Conservation (phyloP, 129 eudicot genomes). For the Chrysanthemum lavandulifolium region DNA sequence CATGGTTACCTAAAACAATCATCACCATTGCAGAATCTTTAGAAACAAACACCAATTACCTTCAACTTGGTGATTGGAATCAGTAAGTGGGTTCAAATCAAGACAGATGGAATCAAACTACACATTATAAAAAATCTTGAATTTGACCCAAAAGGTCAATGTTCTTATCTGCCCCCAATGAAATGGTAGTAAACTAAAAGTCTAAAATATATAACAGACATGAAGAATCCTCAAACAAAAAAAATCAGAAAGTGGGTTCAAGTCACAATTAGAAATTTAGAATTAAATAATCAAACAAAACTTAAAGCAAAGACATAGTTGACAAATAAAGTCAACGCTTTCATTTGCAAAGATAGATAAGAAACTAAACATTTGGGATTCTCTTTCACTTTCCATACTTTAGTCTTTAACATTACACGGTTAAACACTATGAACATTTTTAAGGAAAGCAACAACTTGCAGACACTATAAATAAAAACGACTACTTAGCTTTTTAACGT, state of each 20-base stretch:
- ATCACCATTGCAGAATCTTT: background rate
- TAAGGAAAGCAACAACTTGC: conserved; percentile 24
- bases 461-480: conserved; percentile 1
- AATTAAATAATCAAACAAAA: background rate
- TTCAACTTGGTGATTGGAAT: conserved; percentile 22
- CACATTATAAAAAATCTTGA: background rate
- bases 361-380: conserved; percentile 34
- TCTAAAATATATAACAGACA: conserved; percentile 8
- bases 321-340: conserved; percentile 27
- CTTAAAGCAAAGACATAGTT: conserved; percentile 11
- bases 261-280: background rate
- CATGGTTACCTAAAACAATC: conserved; percentile 5
- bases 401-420: conserved; percentile 12
- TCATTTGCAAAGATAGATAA: conserved; percentile 27
- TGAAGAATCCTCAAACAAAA: conserved; percentile 14
- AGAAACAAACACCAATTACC: background rate
- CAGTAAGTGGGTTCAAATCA: conserved; percentile 21
- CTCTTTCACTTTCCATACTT: conserved; percentile 28
- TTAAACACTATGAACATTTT: conserved; percentile 24
- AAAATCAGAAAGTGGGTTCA: conserved; percentile 16
- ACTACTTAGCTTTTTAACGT: conserved; percentile 1
- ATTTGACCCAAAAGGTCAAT: conserved; percentile 16
- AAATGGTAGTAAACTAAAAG: background rate
- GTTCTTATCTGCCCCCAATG: conserved; percentile 21
- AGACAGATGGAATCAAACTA: conserved; percentile 20